Evolutionary conservation across 1,139 yeast genomes (phyloP).

Genomic region (Blastobotrys aristatus): DNA sequence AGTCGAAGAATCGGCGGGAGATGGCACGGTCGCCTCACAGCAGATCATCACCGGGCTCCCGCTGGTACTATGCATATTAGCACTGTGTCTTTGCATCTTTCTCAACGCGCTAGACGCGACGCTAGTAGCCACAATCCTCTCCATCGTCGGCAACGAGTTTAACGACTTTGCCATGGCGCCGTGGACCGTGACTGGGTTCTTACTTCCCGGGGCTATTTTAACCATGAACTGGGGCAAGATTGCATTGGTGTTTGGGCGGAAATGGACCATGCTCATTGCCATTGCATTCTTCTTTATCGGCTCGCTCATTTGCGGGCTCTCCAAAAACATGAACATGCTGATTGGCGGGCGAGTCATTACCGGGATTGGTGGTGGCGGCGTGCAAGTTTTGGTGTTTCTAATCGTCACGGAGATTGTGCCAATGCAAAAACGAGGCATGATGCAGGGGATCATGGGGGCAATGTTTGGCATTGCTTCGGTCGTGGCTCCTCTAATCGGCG

Average conservation of each 20-base stretch:
- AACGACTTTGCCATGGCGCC: constrained; percentile 51
- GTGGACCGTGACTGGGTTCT: constrained; percentile 58
- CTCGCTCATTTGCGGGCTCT: constrained; percentile 54
- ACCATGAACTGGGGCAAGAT: constrained; percentile 60
- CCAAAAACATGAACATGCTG: constrained; percentile 53
- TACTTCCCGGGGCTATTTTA: constrained; percentile 57
- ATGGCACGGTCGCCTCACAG: constrained; percentile 24
- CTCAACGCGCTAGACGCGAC: constrained; percentile 66
- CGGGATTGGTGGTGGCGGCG: constrained; percentile 73
- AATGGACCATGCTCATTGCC: constrained; percentile 45
- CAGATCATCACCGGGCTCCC: constrained; percentile 42
- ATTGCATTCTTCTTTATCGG: constrained; percentile 60
- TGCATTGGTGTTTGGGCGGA: constrained; percentile 59
- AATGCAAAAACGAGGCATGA: constrained; percentile 50
- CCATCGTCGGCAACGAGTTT: constrained; percentile 53
- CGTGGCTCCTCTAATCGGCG: constrained; percentile 66
- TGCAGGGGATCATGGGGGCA: constrained; percentile 48
- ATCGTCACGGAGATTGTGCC: constrained; percentile 62
- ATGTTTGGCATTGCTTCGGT: constrained; percentile 56
- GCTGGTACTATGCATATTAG: constrained; percentile 40
- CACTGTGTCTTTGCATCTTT: constrained; percentile 50
- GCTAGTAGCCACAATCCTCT: constrained; percentile 54
- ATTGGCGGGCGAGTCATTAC: constrained; percentile 69
- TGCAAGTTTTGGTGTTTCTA: constrained; percentile 55
- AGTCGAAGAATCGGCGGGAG: constrained; percentile 15